Evolutionary conservation across 164 flowering plant genomes (phyloP).

Genomic region (Dillenia suffruticosa): DNA sequence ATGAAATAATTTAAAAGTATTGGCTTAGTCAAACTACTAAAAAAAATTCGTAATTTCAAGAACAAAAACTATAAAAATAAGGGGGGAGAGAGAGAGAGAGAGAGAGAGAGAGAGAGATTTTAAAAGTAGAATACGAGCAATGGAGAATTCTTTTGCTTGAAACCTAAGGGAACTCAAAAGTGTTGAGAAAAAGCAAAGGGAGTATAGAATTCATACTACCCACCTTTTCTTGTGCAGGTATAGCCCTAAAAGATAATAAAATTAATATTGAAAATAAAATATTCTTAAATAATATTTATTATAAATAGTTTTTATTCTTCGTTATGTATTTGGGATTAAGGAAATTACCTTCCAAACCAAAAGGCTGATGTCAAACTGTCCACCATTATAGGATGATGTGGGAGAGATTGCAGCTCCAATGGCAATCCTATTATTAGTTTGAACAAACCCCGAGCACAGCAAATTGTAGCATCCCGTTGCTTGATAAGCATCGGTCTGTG

Average conservation of each 20-base stretch:
- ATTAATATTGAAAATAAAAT: not conserved
- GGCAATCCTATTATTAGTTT: constrained; percentile 71
- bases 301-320: not conserved
- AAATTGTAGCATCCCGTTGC: constrained; percentile 94
- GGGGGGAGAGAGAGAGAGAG: no score
- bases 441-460: constrained; percentile 93
- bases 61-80: no score
- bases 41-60: no score
- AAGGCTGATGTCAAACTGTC: constrained; percentile 87
- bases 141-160: no score
- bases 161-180: no score
- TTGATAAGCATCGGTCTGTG: constrained; percentile 83
- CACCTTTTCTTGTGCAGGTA: not conserved
- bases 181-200: no score
- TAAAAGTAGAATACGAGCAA: no score
- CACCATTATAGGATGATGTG: constrained; percentile 58
- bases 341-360: constrained; percentile 86
- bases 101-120: no score
- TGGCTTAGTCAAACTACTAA: no score
- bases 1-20: no score
- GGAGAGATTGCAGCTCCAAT: constrained; percentile 96
- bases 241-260: not conserved
- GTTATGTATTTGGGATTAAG: not conserved
- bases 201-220: no score
- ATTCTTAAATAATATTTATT: not conserved